Conservation (phyloP, 257 asterid genomes). For the Fraxinus cuspidata region DNA sequence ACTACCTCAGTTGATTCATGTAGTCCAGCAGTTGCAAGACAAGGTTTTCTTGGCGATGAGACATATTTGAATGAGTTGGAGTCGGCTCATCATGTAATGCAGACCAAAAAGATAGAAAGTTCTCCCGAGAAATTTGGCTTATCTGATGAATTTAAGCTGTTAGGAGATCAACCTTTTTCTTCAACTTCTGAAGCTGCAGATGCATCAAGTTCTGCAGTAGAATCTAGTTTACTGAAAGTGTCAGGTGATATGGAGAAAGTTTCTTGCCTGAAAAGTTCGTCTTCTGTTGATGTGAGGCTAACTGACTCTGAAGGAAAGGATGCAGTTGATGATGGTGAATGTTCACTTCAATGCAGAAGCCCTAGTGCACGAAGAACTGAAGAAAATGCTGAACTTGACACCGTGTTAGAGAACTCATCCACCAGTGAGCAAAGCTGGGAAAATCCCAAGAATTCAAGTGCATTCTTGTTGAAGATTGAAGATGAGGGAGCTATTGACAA, state of each 20-base stretch:
- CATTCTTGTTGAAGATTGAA: constrained; percentile 32
- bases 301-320: constrained; percentile 43
- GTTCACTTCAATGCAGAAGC: constrained; percentile 39
- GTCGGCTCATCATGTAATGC: constrained; percentile 24
- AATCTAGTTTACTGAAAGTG: constrained; percentile 27
- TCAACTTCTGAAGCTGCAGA: constrained; percentile 45
- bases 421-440: constrained; percentile 42
- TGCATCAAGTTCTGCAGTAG: constrained; percentile 31
- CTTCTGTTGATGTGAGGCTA: constrained; percentile 33
- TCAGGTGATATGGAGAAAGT: constrained; percentile 26
- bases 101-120: constrained; percentile 29
- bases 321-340: constrained; percentile 31
- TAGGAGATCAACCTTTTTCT: constrained; percentile 31
- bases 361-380: constrained; percentile 28
- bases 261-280: constrained; percentile 25
- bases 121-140: constrained; percentile 39
- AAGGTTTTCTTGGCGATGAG: constrained; percentile 26
- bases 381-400: constrained; percentile 32
- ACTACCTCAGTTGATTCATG: constrained; percentile 32
- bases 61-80: constrained; percentile 33
- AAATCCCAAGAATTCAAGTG: constrained; percentile 31
- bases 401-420: constrained; percentile 36
- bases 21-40: constrained; percentile 34
- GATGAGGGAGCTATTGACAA: constrained; percentile 31
- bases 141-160: constrained; percentile 33